Evolutionary conservation across 2,329 filamentous ascomycete genomes (phyloP), one percentile per base, ranked within the genome.

Genomic region (Trichoderma koningiopsis): DNA sequence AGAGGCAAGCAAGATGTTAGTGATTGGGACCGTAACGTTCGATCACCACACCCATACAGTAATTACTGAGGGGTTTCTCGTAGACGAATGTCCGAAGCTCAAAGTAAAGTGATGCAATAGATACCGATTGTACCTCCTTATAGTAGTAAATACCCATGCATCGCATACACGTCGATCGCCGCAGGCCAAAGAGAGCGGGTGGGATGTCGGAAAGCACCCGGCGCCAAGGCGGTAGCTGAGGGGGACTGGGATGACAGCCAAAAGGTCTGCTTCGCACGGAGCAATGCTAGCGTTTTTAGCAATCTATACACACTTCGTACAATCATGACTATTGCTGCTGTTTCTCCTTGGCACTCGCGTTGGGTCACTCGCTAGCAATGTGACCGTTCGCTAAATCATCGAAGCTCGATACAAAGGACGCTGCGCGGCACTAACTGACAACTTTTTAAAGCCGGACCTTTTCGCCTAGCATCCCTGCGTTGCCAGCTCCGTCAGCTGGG

Each of bases 191-290:
- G 29, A 22, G 27, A 66, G 52, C 52, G 52, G 29, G 63, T 57
- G 63, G 63, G 53, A 66, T 66, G 29, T 66, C 63, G 63, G 63
- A 66, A 66, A 53, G 37, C 53, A 66, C 57, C 63, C 63, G 63
- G 63, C 53, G 63, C 63, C 63, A 66, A 66, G 63, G 53, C 53
- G 63, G 63, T 58, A 66, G 52, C 63, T 66, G 63, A 49, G 63
- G 35, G 53, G 35, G 53, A 66, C 61, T 24, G 24, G 62, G 19
- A 57, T 27, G 52, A 27, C n/a, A 29, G 10, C 27, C 37, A 43
- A 35, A 29, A 31, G 22, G 29, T 22, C 16, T 27, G 19, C 40
- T 43, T 43, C 16, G 40, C 19, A 33, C 29, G 58, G 24, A 43
- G 24, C 24, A 24, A 16, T 27, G 11, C n/a, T 58, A 35, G 33